phyloP scores from a whole-genome alignment of 352 stramenopile genomes.

The Phytopythium boreale region DNA sequence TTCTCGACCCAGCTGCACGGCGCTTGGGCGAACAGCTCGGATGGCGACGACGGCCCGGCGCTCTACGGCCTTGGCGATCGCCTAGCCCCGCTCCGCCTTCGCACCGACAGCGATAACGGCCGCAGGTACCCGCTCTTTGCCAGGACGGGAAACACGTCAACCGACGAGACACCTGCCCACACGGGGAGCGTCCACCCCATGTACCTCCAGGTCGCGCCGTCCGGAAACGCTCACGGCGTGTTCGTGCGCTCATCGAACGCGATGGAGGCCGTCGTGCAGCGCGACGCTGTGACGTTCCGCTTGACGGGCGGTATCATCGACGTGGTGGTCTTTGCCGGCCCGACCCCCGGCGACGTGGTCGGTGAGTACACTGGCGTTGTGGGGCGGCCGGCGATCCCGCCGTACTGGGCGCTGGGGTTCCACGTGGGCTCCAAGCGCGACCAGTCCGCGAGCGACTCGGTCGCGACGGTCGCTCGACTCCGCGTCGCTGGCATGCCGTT shows the following conservation, averaged over 20 bases:
- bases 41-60: conserved; percentile 24
- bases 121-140: conserved; percentile 77
- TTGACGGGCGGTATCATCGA: conserved; percentile 80
- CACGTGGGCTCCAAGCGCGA: conserved; percentile 52
- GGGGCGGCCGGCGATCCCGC: conserved; percentile 69
- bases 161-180: conserved; percentile 11
- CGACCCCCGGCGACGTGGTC: conserved; percentile 50
- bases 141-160: conserved; percentile 19
- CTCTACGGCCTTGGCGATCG: conserved; percentile 81
- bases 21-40: background rate
- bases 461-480: conserved; percentile 35
- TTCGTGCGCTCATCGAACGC: conserved; percentile 83
- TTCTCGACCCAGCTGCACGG: conserved; percentile 60
- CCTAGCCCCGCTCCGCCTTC: conserved; percentile 34
- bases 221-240: conserved; percentile 58
- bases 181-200: conserved; percentile 62
- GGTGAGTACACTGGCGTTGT: conserved; percentile 75
- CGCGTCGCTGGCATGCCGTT: conserved; percentile 48
- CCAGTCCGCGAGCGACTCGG: conserved; percentile 23
- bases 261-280: conserved; percentile 80
- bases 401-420: conserved; percentile 86
- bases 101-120: conserved; percentile 29
- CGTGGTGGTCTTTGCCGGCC: conserved; percentile 73
- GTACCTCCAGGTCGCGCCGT: conserved; percentile 52
- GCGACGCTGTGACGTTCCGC: conserved; percentile 68